A percentile compares a stretch with the other conserved stretches of the same genome.
Conservation (phyloP, 805 yeast genomes). For the Schizosaccharomyces pombe region ASM294v3 CU329670.1:1350001-1350500, state of each 20-base stretch:
- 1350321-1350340: conserved; percentile 50
- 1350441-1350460: conserved; percentile 48
- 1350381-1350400: conserved; percentile 32
- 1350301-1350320: conserved; percentile 39
- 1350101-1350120: conserved; percentile 27
- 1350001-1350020: neutral
- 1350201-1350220: conserved; percentile 62
- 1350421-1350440: conserved; percentile 38
- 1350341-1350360: conserved; percentile 43
- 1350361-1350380: conserved; percentile 68
- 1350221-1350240: conserved; percentile 49
- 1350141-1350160: conserved; percentile 52
- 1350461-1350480: conserved; percentile 39
- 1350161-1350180: conserved; percentile 46
- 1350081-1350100: neutral
- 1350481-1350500: conserved; percentile 40
- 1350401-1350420: conserved; percentile 21
- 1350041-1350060: neutral
- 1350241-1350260: conserved; percentile 40
- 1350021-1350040: conserved; percentile 7
- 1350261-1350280: conserved; percentile 52
- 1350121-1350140: conserved; percentile 39
- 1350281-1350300: conserved; percentile 33
- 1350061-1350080: conserved; percentile 5
- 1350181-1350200: conserved; percentile 38